Base-by-base conservation (phyloP, 257 asterid species). In the Solanum neorickii region DNA sequence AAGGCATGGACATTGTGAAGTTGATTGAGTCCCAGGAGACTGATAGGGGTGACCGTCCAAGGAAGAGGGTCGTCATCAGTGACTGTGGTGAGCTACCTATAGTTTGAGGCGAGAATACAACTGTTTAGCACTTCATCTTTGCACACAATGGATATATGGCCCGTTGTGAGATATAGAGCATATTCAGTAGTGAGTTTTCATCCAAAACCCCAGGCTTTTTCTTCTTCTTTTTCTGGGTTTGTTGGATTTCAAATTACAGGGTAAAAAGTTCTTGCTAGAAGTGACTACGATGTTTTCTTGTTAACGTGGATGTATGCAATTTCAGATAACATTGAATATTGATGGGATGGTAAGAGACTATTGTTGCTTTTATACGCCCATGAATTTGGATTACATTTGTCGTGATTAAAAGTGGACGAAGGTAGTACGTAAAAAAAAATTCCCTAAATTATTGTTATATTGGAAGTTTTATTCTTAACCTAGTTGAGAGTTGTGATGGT, bases 1-100 rank as follows among this genome's bases (percentile, higher is more conserved):
- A 97, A 88, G 99, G 99, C 86, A 92, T 97, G 98, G 98, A 97
- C 66, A 49, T 94, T 29, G 97, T 97, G 27, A 93, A 86, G 90
- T 70, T 89, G 88, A 91, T 97, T 20, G 99, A 97, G 80, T 91
- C 94, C 5, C 98, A 93, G 89, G 96, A 93, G 70, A 95, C 99
- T 1, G 99, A 95, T 91, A 91, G 99, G 90, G 99, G 98, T 59
- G 99, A 97, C 86, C 96, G 97, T 29, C 99, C 99, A 42, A 74
- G 41, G 77, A 91, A 91, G 94, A 93, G 94, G 93, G 98, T 97
- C n/a, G 93, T 93, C 31, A 87, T 97, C 87, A 95, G 98, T 86
- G 99, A 97, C 5, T 94, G 93, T 29, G 99, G 99, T 77, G 98
- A 95, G 89, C 95, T 97, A 87, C 98, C 97, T 25, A 90, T 93